Evolutionary conservation across 495 filamentous ascomycete genomes (phyloP).

Genomic region (Penicillium turbatum): DNA sequence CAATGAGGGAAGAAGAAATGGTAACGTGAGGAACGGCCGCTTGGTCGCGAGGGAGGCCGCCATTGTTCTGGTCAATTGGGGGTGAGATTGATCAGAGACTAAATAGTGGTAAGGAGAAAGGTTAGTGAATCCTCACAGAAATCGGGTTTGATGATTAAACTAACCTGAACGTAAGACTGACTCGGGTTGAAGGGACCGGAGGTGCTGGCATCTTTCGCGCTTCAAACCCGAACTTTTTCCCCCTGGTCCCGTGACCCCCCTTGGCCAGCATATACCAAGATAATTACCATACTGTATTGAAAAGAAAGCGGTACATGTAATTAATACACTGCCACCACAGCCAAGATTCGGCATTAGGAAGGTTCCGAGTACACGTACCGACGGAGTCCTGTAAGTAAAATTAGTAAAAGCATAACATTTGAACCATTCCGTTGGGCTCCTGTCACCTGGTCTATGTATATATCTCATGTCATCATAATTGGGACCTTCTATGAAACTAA

Average conservation of each 20-base stretch:
- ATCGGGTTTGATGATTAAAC: neutral
- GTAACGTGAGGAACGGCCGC: slow-evolving; percentile 40
- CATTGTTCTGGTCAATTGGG: slow-evolving; percentile 23
- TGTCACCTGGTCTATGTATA: slow-evolving; percentile 16
- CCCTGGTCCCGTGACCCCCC: slow-evolving; percentile 24
- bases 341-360: neutral
- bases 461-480: slow-evolving; percentile 23
- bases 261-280: neutral
- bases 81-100: neutral
- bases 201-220: slow-evolving; percentile 9
- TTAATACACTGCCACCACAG: neutral
- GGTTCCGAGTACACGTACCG: neutral
- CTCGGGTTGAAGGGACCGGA: slow-evolving; percentile 8
- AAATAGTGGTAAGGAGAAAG: no score
- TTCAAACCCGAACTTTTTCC: slow-evolving; percentile 24
- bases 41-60: slow-evolving; percentile 32
- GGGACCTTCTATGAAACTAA: neutral
- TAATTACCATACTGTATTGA: neutral
- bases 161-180: slow-evolving; percentile 2
- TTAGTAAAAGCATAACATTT: no score
- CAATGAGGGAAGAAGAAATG: slow-evolving; percentile 39
- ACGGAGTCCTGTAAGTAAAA: neutral
- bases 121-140: neutral
- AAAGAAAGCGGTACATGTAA: neutral
- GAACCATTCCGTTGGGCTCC: neutral